Base-by-base conservation (phyloP, 2,329 filamentous ascomycete species). In the Clarireedia homoeocarpa region DNA sequence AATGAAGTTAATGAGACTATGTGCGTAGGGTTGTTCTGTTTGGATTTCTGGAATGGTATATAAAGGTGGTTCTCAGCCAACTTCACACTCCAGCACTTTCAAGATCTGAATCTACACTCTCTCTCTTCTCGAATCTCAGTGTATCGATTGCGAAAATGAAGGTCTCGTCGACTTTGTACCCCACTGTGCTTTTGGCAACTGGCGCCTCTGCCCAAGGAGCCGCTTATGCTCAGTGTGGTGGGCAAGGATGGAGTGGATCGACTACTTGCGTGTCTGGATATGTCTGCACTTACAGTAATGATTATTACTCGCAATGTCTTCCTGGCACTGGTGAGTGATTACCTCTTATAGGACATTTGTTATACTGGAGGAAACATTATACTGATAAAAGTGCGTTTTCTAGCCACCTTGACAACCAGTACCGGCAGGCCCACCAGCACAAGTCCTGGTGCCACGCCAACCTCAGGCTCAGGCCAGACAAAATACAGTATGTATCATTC, bases 271-370 rank as follows among this genome's bases (percentile, higher is more conserved):
- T 65, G 15, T 61, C 66, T 6, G 69, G 68, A 20, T 69, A 63
- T 49, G 58, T 57, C 38, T 71, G 68, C 57, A 55, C 57, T 17
- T 53, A 24, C 20, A 40, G 47, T n/a, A 69, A 65, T 57, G 48
- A 59, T 0, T 70, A 66, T 48, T 71, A 70, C 51, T 65, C 63
- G 7, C 69, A 71, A 59, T 71, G 70, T 54, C 15, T 63, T 10
- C 59, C 61, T 48, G 58, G 58, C 10, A 58, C 46, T 15, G 36
- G 55, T 57, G 6, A 53, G 50, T 44, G 6, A 6, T n/a, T 47
- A 26, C 4, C 2, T 15, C 14, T 14, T 34, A 14, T 6, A n/a
- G 15, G 26, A 24, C 5, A 15, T 15, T 14, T 4, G 2, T 10
- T 9, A 6, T 45, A 24, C 7, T 14, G 5, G 9, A 26, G n/a